phyloP scores from a whole-genome alignment of 768 basidiomycete species.

The Aureoboletus auriporus region DNA sequence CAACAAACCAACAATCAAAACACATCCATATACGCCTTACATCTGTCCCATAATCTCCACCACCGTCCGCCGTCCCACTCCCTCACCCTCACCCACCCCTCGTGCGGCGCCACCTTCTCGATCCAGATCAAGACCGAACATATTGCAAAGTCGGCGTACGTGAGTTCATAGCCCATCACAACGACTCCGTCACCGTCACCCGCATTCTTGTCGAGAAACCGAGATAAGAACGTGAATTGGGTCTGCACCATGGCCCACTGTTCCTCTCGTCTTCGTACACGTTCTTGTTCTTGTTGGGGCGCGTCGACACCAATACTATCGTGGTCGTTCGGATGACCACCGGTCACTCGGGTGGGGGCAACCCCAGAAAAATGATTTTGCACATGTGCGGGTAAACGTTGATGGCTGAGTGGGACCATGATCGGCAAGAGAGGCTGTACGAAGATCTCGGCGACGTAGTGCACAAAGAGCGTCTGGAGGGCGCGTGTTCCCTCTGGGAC shows the following conservation, averaged over 20 bases:
- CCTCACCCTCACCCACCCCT: constrained; percentile 66
- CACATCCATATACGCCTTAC: constrained; percentile 66
- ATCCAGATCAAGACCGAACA: constrained; percentile 74
- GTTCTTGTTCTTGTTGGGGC: neutral
- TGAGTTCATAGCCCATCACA: constrained; percentile 60
- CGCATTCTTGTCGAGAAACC: constrained; percentile 63
- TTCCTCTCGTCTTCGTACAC: constrained; percentile 45
- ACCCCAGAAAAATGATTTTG: constrained; percentile 42
- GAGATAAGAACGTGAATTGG: constrained; percentile 63
- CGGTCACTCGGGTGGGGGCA: constrained; percentile 16
- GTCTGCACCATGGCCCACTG: constrained; percentile 62
- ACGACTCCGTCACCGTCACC: constrained; percentile 62
- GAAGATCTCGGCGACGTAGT: constrained; percentile 64
- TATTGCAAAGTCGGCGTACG: constrained; percentile 71
- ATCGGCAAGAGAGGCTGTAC: constrained; percentile 64
- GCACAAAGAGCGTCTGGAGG: constrained; percentile 64
- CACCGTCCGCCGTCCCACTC: constrained; percentile 71
- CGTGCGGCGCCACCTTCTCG: constrained; percentile 65
- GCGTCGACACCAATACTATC: neutral
- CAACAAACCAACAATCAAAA: constrained; percentile 30
- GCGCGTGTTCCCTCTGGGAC: constrained; percentile 70
- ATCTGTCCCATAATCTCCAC: constrained; percentile 58
- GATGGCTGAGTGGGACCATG: constrained; percentile 66
- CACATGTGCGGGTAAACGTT: constrained; percentile 51
- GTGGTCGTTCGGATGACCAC: constrained; percentile 11